Evolutionary conservation across 2,329 filamentous ascomycete genomes (phyloP).

Genomic region (Microsporum ferrugineum): DNA sequence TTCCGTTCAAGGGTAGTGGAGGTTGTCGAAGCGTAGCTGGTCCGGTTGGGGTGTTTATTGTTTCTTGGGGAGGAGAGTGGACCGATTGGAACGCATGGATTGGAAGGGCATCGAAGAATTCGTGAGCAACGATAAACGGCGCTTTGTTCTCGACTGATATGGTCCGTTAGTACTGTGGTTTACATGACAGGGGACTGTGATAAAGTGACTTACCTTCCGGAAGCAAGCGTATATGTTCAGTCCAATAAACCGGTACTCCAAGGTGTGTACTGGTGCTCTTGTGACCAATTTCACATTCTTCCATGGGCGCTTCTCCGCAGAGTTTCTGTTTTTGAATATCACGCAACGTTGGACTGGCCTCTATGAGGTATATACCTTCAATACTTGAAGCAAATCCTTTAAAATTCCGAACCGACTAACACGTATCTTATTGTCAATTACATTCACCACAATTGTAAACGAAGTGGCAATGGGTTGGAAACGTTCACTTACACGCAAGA

Average conservation of each 20-base stretch:
- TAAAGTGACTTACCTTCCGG: conserved; percentile 48
- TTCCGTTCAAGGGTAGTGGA: conserved; percentile 28
- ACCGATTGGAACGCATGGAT: conserved; percentile 90
- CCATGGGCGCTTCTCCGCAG: conserved; percentile 58
- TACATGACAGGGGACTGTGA: background rate
- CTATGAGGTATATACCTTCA: conserved; percentile 83
- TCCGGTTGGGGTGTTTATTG: conserved; percentile 40
- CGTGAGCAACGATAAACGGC: conserved; percentile 90
- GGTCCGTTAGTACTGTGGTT: background rate
- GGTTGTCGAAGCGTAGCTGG: conserved; percentile 36
- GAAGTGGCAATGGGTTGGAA: background rate
- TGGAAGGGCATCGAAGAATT: conserved; percentile 96
- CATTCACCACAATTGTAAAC: background rate
- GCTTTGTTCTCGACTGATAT: conserved; percentile 53
- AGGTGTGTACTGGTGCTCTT: conserved; percentile 66
- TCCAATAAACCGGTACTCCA: conserved; percentile 70
- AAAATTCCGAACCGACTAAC: conserved; percentile 72
- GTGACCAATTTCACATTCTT: conserved; percentile 61
- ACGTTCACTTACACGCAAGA: conserved; percentile 59
- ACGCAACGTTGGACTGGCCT: conserved; percentile 74
- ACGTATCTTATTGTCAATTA: conserved; percentile 7
- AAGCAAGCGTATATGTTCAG: conserved; percentile 75
- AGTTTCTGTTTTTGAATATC: conserved; percentile 68
- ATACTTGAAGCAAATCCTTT: conserved; percentile 63
- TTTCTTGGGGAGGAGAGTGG: conserved; percentile 37